phyloP scores from a whole-genome alignment of 2,329 filamentous ascomycete genomes.

The Colletotrichum acutatum region DNA sequence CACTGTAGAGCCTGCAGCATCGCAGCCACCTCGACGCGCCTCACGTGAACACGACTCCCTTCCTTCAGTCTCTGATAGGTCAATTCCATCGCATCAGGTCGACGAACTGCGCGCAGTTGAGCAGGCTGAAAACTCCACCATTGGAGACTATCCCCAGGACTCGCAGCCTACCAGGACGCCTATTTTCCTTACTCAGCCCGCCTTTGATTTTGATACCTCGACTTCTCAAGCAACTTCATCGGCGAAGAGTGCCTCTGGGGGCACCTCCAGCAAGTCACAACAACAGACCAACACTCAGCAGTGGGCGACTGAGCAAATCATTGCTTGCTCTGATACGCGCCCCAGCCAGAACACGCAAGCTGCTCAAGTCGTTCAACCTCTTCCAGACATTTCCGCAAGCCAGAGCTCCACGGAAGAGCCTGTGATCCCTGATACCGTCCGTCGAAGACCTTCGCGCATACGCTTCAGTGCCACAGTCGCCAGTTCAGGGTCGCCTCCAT shows the following conservation, averaged over 20 bases:
- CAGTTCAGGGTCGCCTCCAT: background rate
- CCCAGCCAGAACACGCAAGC: conserved; percentile 25
- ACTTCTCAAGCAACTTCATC: background rate
- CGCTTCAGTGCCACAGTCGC: background rate
- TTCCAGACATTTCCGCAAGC: conserved; percentile 13
- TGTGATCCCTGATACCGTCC: conserved; percentile 35
- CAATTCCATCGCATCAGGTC: conserved; percentile 27
- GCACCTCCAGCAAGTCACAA: background rate
- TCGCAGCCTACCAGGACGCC: conserved; percentile 6
- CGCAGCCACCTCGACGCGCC: background rate
- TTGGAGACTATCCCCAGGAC: background rate
- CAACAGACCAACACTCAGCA: background rate
- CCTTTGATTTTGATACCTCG: conserved; percentile 17
- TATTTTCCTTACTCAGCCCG: conserved; percentile 26
- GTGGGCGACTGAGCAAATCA: background rate
- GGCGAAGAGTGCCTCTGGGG: background rate
- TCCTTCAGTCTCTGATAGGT: conserved; percentile 3
- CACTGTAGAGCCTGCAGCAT: background rate
- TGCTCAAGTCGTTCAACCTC: conserved; percentile 31
- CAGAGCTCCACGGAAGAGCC: conserved; percentile 19
- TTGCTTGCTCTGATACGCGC: conserved; percentile 20
- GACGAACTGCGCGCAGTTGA: conserved; percentile 7
- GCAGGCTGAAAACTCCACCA: background rate
- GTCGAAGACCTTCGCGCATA: conserved; percentile 16
- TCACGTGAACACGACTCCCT: conserved; percentile 7